Evolutionary conservation across 2,329 filamentous ascomycete species (phyloP), one percentile per base, ranked within the genome.

Genomic region (Aureobasidium sp.): DNA sequence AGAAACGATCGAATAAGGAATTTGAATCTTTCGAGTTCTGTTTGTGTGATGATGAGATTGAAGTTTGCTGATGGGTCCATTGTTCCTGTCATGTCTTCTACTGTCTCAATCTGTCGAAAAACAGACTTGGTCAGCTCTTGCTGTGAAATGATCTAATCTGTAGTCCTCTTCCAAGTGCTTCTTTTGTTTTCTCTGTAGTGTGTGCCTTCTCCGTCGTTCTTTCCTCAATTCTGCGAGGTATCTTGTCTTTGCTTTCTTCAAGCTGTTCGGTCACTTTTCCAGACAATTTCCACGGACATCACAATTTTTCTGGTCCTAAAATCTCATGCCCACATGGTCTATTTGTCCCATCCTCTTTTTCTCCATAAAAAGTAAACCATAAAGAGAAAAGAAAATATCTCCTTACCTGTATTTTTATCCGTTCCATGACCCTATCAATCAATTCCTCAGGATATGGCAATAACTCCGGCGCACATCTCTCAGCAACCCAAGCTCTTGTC

Each of bases 1-100:
- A 99, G 76, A 67, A 93, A 88, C 66, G 89, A 88, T 64, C 94
- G 83, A 20, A 97, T 84, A 26, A 99, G 81, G 71, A 92, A 99
- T 77, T 96, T 96, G 76, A 90, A 95, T 50, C 94, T 83, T 74
- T 97, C 92, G 61, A 99, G 84, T 77, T 99, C 94, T 7, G 95
- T 97, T 79, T 99, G 94, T 61, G 97, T 87, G 65, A 99, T 88
- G 53, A 97, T 96, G 71, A 97, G 86, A 65, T 86, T 86, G 74
- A 99, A 96, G 73, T 96, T 97, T 66, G 90, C 87, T 74, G 89
- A 92, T 51, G 92, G 89, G 70, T 96, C 92, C 85, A 92, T 88
- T 71, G 89, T 87, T 65, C 88, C 89, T 13, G 89, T 93, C 81
- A 92, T 73, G 65, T 79, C 74, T 69, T 82, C 80, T 29, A 82